phyloP scores from a whole-genome alignment of 208 protist species.

The Trypanosoma rangeli region DNA sequence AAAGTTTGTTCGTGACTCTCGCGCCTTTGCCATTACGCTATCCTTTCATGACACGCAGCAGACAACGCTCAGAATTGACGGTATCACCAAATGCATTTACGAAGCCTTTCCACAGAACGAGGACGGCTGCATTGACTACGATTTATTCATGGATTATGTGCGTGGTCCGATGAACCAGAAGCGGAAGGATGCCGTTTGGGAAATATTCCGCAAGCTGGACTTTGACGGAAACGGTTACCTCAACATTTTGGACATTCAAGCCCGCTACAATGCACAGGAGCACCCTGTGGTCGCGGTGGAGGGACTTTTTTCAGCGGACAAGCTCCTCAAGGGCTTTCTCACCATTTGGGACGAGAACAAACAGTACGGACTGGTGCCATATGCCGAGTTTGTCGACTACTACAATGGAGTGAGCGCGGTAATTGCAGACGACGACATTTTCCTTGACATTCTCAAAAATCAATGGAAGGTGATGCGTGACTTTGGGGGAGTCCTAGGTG shows the following conservation, averaged over 20 bases:
- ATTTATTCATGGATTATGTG: constrained; percentile 84
- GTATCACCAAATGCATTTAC: constrained; percentile 50
- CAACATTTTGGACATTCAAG: constrained; percentile 78
- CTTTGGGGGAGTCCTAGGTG: neutral
- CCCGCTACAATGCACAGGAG: constrained; percentile 75
- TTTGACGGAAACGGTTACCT: constrained; percentile 77
- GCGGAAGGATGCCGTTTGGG: constrained; percentile 78
- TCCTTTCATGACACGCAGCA: constrained; percentile 47
- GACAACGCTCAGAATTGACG: constrained; percentile 34
- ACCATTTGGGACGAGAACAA: constrained; percentile 83
- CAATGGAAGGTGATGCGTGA: constrained; percentile 79
- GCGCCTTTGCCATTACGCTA: constrained; percentile 40
- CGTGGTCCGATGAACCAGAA: constrained; percentile 80
- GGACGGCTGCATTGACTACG: constrained; percentile 71
- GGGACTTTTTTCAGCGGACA: constrained; percentile 66
- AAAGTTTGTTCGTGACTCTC: constrained; percentile 70
- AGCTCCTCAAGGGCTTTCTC: constrained; percentile 85
- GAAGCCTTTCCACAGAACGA: constrained; percentile 71
- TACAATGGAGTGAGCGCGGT: constrained; percentile 90
- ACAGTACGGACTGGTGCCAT: constrained; percentile 76
- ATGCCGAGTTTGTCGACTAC: constrained; percentile 91
- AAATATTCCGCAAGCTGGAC: constrained; percentile 82
- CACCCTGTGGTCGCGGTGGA: constrained; percentile 84
- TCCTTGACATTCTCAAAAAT: constrained; percentile 74
- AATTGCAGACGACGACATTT: constrained; percentile 84